phyloP scores from a whole-genome alignment of 768 basidiomycete genomes.

The Boletus sensibilis region DNA sequence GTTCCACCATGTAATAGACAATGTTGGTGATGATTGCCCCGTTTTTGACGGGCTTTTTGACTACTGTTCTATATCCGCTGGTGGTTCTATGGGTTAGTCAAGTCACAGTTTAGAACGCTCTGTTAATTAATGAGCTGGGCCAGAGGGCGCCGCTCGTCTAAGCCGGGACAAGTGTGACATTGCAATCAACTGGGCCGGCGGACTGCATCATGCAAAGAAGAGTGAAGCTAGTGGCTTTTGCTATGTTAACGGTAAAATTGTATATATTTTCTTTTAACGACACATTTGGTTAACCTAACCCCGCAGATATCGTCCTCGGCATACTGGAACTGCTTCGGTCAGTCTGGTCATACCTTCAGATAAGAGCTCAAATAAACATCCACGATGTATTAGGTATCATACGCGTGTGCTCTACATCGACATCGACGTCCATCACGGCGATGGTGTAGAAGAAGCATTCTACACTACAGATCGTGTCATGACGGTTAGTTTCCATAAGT shows the following conservation, averaged over 20 bases:
- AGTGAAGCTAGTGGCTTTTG: constrained; percentile 99
- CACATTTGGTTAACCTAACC: not conserved
- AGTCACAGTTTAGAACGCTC: not conserved
- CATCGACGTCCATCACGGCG: constrained; percentile 98
- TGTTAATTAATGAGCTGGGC: constrained; percentile 6
- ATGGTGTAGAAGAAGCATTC: constrained; percentile 99
- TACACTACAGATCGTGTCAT: constrained; percentile 99
- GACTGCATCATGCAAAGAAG: constrained; percentile 98
- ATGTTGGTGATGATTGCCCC: constrained; percentile 98
- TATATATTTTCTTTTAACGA: not conserved
- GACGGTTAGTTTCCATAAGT: constrained; percentile 98
- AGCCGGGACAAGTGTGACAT: constrained; percentile 98
- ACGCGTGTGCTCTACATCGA: constrained; percentile 95
- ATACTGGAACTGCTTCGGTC: constrained; percentile 91
- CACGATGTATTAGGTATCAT: constrained; percentile 64
- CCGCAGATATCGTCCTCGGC: constrained; percentile 92
- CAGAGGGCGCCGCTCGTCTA: constrained; percentile 95
- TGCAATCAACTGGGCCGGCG: constrained; percentile 99
- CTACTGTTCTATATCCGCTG: constrained; percentile 99
- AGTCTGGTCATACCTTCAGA: constrained; percentile 11
- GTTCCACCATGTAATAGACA: constrained; percentile 52
- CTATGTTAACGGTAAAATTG: constrained; percentile 83
- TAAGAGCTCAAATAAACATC: not conserved
- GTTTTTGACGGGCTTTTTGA: constrained; percentile 99
- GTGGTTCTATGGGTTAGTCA: constrained; percentile 93